Conservation (phyloP, 78 protist genomes). For the Chrysochromulina tobinii region DNA sequence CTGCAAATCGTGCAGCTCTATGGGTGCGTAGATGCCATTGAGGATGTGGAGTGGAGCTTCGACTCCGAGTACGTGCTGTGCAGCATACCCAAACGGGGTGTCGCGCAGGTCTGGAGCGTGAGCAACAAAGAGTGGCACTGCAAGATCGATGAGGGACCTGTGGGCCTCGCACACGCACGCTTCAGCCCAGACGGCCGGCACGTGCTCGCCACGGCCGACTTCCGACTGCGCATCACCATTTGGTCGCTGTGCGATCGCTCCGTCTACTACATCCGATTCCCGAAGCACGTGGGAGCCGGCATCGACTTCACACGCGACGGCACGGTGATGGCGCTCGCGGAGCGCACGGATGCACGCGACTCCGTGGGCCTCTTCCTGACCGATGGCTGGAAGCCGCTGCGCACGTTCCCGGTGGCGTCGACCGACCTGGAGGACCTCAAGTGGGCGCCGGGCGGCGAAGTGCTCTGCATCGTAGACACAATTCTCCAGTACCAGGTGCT, state of each 20-base stretch:
- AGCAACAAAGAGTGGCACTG: constrained; percentile 1
- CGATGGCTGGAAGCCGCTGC: neutral
- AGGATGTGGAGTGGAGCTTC: neutral
- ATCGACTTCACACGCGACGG: constrained; percentile 9
- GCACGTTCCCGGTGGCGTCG: neutral
- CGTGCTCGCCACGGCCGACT: constrained; percentile 20
- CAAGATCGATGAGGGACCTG: constrained; percentile 38
- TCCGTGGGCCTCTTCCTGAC: neutral
- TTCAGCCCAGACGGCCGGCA: constrained; percentile 44
- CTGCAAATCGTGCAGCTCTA: neutral
- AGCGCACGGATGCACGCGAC: neutral
- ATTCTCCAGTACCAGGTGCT: neutral
- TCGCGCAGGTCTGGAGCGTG: constrained; percentile 10
- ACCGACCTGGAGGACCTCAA: neutral
- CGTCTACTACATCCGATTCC: constrained; percentile 2
- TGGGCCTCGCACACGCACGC: constrained; percentile 19
- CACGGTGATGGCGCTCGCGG: neutral
- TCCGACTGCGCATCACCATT: constrained; percentile 25
- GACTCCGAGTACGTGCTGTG: constrained; percentile 37
- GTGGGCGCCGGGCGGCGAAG: neutral
- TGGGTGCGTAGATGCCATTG: neutral
- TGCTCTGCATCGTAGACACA: neutral
- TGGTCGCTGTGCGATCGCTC: constrained; percentile 41
- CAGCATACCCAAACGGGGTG: neutral
- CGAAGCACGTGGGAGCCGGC: neutral